phyloP scores from a whole-genome alignment of 305 asterid species.

The Rubia tinctorum region DNA sequence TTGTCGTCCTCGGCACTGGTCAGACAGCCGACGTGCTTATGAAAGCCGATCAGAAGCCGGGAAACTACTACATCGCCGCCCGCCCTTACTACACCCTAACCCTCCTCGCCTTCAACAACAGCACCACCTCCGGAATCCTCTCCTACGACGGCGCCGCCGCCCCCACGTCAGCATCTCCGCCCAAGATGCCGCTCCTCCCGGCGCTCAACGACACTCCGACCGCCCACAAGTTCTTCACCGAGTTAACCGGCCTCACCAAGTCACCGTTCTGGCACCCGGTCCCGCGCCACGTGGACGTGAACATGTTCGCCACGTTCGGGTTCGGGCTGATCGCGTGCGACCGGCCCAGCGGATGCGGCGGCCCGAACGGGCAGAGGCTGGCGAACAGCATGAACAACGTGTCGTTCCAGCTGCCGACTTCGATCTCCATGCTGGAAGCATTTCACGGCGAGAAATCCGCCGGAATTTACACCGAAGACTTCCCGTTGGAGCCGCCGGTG shows the following conservation, averaged over 20 bases:
- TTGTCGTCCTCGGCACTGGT: conserved; percentile 50
- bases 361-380: conserved; percentile 34
- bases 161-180: conserved; percentile 11
- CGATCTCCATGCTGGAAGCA: conserved; percentile 52
- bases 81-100: conserved; percentile 37
- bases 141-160: conserved; percentile 27
- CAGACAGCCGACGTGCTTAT: conserved; percentile 60
- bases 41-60: conserved; percentile 35
- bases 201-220: conserved; percentile 65
- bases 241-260: conserved; percentile 40
- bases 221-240: conserved; percentile 42
- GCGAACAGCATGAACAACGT: conserved; percentile 69
- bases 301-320: conserved; percentile 50
- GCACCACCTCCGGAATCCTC: conserved; percentile 52
- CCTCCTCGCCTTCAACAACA: conserved; percentile 33
- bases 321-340: conserved; percentile 43
- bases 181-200: conserved; percentile 52
- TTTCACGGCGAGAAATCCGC: conserved; percentile 27
- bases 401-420: conserved; percentile 47
- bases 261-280: conserved; percentile 45
- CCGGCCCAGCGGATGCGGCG: conserved; percentile 34
- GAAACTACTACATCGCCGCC: conserved; percentile 62
- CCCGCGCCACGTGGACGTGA: conserved; percentile 40
- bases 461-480: conserved; percentile 57
- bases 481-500: conserved; percentile 47